A percentile compares a stretch with the other conserved stretches of the same genome.
phyloP scores from a whole-genome alignment of 768 basidiomycete species.

The Tremella yokohamensis region DNA sequence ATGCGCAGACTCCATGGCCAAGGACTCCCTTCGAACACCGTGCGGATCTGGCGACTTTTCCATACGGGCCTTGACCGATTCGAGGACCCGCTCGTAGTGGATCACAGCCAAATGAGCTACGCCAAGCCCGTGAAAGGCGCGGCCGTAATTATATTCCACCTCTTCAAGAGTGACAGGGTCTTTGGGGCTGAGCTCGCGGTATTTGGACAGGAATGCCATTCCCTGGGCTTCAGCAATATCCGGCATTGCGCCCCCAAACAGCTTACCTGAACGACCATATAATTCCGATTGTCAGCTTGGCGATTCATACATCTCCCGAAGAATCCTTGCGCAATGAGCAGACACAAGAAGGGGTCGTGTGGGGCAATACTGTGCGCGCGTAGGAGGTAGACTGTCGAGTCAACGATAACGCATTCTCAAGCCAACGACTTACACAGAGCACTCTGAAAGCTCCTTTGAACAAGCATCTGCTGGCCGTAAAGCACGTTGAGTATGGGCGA shows the following conservation, averaged over 20 bases:
- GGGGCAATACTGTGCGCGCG: slow-evolving; percentile 82
- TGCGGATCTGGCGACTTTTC: slow-evolving; percentile 31
- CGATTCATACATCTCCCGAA: slow-evolving; percentile 87
- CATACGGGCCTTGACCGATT: slow-evolving; percentile 58
- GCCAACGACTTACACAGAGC: slow-evolving; percentile 68
- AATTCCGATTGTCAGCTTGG: slow-evolving; percentile 89
- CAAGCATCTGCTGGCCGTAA: slow-evolving; percentile 80
- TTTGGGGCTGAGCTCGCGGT: slow-evolving; percentile 60
- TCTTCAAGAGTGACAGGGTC: slow-evolving; percentile 54
- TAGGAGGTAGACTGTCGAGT: slow-evolving; percentile 70
- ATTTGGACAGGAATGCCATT: slow-evolving; percentile 77
- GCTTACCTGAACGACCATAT: slow-evolving; percentile 70
- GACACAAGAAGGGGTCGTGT: slow-evolving; percentile 77
- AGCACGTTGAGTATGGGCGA: slow-evolving; percentile 55
- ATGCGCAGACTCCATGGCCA: slow-evolving; percentile 77
- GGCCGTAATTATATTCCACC: slow-evolving; percentile 88
- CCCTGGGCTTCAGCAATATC: slow-evolving; percentile 55
- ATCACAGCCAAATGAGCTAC: slow-evolving; percentile 73
- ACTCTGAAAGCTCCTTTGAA: slow-evolving; percentile 81
- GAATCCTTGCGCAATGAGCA: slow-evolving; percentile 77
- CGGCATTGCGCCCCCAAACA: not conserved
- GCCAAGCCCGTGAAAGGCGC: slow-evolving; percentile 89
- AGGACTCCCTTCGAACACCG: slow-evolving; percentile 55
- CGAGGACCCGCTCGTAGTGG: slow-evolving; percentile 76
- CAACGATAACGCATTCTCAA: slow-evolving; percentile 3